Base-by-base conservation (phyloP, 306 rosid species). In the Vigna reflexopilosa region DNA sequence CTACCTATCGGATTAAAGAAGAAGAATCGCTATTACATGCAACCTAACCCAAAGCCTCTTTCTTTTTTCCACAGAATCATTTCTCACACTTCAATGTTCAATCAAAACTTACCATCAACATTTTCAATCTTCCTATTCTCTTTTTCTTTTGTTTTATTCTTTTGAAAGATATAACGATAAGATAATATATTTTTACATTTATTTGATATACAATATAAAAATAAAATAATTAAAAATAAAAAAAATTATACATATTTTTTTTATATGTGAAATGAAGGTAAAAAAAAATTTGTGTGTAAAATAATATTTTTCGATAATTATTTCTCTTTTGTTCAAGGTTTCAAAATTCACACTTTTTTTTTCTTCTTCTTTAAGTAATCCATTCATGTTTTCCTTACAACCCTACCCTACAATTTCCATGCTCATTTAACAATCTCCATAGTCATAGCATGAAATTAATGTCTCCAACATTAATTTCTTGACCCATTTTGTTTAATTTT, bases 391-490 rank as follows among this genome's bases (percentile, higher is more conserved):
- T 3, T 62, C 24, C 8, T n/a, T 30, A 15, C 5, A 22, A 12
- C 32, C 62, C 4, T 1, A 9, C 3, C 30, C 9, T 9, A 19
- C 1, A 55, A 55, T 57, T 57, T 57, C 64, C 36, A 57, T 24
- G 64, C n/a, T 57, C 15, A 57, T 57, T 1, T 22, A 57, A 22
- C n/a, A 36, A 57, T 11, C 4, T 6, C n/a, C 28, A 52, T 1
- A 0, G 42, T 40, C 11, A 40, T 40, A 8, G 69, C 69, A 34
- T 64, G 69, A 64, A 64, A 64, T 36, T 64, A 64, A 34, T 64
- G 69, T 24, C 28, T 48, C 48, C 34, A 63, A 32, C 16, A 16
- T 63, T 6, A 4, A 4, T 34, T 5, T 34, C 7, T 16, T 16
- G 63, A 22, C 26, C 7, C 4, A 4, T n/a, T 34, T 6, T 62